Conservation (phyloP, 495 filamentous ascomycete genomes). For the Talaromyces liani region DNA sequence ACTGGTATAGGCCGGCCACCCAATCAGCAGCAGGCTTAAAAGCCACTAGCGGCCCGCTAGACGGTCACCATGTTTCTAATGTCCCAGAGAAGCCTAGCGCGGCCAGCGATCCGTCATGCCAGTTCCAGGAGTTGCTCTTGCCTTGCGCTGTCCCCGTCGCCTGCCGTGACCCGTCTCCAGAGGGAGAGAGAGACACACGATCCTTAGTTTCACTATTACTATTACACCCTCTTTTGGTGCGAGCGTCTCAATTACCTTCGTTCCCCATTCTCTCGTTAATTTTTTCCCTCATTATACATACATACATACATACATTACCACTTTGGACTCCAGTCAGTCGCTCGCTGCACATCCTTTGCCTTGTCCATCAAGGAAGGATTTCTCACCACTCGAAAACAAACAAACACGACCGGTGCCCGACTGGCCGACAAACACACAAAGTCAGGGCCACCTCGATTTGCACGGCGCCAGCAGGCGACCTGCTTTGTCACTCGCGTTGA, state of each 20-base stretch:
- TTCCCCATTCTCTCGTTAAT: slow-evolving; percentile 8
- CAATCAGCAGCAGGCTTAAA: neutral
- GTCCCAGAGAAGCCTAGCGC: slow-evolving; percentile 1
- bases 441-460: slow-evolving; percentile 2
- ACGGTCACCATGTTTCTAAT: slow-evolving; percentile 5
- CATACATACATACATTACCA: slow-evolving; percentile 10
- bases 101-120: neutral
- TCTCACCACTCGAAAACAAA: neutral
- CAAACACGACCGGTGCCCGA: neutral
- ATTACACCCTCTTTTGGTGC: neutral
- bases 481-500: neutral
- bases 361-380: slow-evolving; percentile 4
- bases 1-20: neutral
- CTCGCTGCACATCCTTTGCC: neutral
- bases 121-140: neutral
- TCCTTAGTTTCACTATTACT: slow-evolving; percentile 1
- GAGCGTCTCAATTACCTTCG: neutral
- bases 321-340: slow-evolving; percentile 6
- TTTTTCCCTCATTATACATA: neutral
- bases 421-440: neutral
- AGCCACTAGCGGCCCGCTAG: slow-evolving; percentile 12
- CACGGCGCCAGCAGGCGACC: slow-evolving; percentile 8
- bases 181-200: neutral
- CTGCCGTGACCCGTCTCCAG: too few relatives aligned
- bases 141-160: neutral